Evolutionary conservation across 2,329 filamentous ascomycete species (phyloP).

Genomic region (Ceratocystis huliohia): DNA sequence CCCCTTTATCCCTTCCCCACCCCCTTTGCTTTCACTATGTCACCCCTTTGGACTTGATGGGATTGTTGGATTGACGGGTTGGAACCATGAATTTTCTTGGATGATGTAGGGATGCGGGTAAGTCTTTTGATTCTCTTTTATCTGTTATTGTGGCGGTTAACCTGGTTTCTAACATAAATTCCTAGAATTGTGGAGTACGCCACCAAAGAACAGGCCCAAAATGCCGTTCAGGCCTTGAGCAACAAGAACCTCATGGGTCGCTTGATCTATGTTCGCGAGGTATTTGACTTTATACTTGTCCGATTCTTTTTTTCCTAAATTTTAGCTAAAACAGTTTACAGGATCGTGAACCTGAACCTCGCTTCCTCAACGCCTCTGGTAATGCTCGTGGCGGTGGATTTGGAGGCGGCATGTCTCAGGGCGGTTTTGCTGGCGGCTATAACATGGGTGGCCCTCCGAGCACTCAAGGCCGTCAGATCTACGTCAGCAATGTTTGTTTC

Average conservation of each 20-base stretch:
- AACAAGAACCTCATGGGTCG: constrained; percentile 98
- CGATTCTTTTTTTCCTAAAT: neutral
- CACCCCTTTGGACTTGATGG: constrained; percentile 55
- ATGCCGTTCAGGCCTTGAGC: constrained; percentile 92
- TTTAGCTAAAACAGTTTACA: constrained; percentile 29
- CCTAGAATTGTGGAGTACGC: constrained; percentile 99
- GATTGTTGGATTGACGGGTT: constrained; percentile 98
- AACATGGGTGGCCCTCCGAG: constrained; percentile 39
- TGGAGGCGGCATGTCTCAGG: constrained; percentile 28
- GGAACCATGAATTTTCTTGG: constrained; percentile 62
- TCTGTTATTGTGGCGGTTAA: neutral
- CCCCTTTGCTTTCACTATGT: constrained; percentile 47
- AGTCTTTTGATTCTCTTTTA: constrained; percentile 34
- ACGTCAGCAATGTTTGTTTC: constrained; percentile 89
- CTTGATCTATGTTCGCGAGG: constrained; percentile 96
- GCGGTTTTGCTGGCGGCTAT: constrained; percentile 39
- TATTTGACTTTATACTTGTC: constrained; percentile 33
- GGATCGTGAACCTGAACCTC: constrained; percentile 96
- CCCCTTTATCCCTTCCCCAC: constrained; percentile 61
- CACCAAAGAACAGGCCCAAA: constrained; percentile 96
- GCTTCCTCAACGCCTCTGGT: constrained; percentile 65
- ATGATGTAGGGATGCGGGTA: constrained; percentile 99
- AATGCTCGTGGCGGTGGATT: constrained; percentile 45
- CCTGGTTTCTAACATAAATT: constrained; percentile 5
- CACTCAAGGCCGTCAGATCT: constrained; percentile 70